These are phyloP conservation scores for Coccomyxa sp. DNA, from an alignment of 139 green algal species.

Conservation along the genomic window DNA sequence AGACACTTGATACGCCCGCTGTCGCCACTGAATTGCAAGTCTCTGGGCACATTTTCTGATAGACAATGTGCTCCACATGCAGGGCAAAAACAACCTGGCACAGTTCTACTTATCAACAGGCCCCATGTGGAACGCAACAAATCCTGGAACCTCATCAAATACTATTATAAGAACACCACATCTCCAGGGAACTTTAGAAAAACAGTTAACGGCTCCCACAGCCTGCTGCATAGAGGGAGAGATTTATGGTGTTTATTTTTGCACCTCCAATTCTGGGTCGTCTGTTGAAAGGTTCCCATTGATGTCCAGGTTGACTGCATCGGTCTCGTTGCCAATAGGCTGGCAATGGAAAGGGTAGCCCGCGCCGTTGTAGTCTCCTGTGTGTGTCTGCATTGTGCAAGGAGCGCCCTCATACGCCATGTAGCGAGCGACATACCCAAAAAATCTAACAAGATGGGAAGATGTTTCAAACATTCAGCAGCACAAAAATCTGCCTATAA, in stretches of 20 bases:
- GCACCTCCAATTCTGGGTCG: not conserved
- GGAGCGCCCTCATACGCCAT: not conserved
- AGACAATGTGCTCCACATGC: not conserved
- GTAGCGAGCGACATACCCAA: not conserved
- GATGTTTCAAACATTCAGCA: too few species aligned
- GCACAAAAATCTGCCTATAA: too few species aligned
- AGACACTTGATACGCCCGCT: not conserved
- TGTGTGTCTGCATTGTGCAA: not conserved
- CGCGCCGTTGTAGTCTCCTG: not conserved
- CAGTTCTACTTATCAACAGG: too few species aligned
- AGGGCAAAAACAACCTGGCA: too few species aligned
- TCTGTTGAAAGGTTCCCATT: not conserved
- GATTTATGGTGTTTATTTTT: not conserved
- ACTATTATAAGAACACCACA: too few species aligned
- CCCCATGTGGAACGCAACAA: too few species aligned
- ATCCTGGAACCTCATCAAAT: too few species aligned
- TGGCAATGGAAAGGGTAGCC: not conserved
- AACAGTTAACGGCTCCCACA: too few species aligned
- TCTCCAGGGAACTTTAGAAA: too few species aligned
- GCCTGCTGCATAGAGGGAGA: too few species aligned
- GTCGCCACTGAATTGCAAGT: not conserved
- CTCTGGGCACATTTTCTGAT: not conserved
- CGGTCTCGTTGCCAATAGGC: not conserved
- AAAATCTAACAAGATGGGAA: too few species aligned
- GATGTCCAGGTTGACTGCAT: not conserved